These are phyloP conservation scores for Phascolomyces articulosus DNA, from an alignment of 371 early-diverging fungal genomes.

Conservation along the genomic window DNA sequence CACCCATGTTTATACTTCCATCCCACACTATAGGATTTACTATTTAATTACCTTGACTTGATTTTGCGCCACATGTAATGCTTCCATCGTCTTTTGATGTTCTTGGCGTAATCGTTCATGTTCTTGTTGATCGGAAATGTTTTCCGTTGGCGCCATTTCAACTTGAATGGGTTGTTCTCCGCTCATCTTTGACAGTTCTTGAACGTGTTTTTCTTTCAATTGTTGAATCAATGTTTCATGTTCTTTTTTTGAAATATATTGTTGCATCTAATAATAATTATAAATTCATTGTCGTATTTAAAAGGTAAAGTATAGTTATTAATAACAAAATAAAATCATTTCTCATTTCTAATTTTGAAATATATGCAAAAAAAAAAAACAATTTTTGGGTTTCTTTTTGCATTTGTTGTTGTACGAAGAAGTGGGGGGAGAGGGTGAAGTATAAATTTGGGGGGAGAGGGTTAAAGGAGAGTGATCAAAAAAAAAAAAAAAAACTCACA, in stretches of 20 bases:
- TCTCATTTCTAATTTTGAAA: too few relatives aligned
- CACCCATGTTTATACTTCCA: not conserved
- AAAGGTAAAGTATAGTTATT: not conserved
- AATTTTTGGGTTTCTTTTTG: too few relatives aligned
- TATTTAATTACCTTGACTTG: slow-evolving; percentile 1
- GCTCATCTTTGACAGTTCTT: not conserved
- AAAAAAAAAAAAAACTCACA: not conserved
- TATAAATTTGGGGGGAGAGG: not conserved
- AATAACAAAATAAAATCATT: too few relatives aligned
- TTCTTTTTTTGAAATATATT: not conserved
- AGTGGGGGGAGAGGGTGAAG: not conserved
- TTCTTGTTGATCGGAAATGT: not conserved
- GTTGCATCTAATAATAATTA: too few relatives aligned
- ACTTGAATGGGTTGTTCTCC: not conserved
- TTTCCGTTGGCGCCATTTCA: not conserved
- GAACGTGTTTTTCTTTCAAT: not conserved
- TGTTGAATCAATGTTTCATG: slow-evolving; percentile 4
- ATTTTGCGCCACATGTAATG: slow-evolving; percentile 3
- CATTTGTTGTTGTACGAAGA: too few relatives aligned
- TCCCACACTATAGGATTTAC: not conserved
- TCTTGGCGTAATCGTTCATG: not conserved
- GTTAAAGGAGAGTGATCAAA: not conserved
- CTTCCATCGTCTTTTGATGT: slow-evolving; percentile 1
- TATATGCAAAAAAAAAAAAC: too few relatives aligned
- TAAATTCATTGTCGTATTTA: too few relatives aligned